A percentile compares a stretch with the other conserved stretches of the same genome.
phyloP scores from a whole-genome alignment of 2,329 filamentous ascomycete genomes.

The Cordyceps javanica region DNA sequence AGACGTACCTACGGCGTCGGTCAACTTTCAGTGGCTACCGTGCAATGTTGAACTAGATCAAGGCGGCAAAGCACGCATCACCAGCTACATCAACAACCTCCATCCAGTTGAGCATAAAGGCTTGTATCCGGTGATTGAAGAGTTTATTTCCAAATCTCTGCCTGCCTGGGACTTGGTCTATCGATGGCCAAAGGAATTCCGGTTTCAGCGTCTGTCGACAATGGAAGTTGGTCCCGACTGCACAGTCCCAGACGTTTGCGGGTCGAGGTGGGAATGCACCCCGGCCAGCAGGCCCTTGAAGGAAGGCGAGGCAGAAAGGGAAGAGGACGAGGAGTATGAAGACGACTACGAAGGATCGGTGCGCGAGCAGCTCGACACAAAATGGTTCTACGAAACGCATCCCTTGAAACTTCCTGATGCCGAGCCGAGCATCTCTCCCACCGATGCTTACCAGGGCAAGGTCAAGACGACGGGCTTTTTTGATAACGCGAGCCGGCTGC shows the following conservation, averaged over 20 bases:
- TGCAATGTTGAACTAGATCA: slow-evolving; percentile 37
- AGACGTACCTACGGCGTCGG: slow-evolving; percentile 17
- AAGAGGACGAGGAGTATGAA: slow-evolving; percentile 14
- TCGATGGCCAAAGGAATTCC: slow-evolving; percentile 25
- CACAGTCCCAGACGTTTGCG: background rate
- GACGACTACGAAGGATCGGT: slow-evolving; percentile 20
- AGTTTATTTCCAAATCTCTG: slow-evolving; percentile 33
- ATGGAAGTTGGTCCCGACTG: background rate
- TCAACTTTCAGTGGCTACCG: slow-evolving; percentile 42
- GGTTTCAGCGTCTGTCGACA: slow-evolving; percentile 22
- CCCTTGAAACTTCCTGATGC: slow-evolving; percentile 14
- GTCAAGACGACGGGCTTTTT: slow-evolving; percentile 25
- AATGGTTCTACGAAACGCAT: slow-evolving; percentile 26
- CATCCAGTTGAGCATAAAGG: slow-evolving; percentile 35
- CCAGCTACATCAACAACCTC: slow-evolving; percentile 49
- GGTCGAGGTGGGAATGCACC: slow-evolving; percentile 11
- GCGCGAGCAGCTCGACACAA: background rate
- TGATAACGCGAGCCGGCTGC: slow-evolving; percentile 33
- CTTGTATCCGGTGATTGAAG: slow-evolving; percentile 36
- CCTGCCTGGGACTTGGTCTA: slow-evolving; percentile 40
- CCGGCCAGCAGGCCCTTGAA: slow-evolving; percentile 20
- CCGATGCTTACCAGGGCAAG: background rate
- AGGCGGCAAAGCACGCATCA: slow-evolving; percentile 31
- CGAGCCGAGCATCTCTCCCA: slow-evolving; percentile 20
- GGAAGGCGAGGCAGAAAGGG: slow-evolving; percentile 17